Conservation (phyloP, 352 stramenopile species). For the Globisporangium spinosum region DNA sequence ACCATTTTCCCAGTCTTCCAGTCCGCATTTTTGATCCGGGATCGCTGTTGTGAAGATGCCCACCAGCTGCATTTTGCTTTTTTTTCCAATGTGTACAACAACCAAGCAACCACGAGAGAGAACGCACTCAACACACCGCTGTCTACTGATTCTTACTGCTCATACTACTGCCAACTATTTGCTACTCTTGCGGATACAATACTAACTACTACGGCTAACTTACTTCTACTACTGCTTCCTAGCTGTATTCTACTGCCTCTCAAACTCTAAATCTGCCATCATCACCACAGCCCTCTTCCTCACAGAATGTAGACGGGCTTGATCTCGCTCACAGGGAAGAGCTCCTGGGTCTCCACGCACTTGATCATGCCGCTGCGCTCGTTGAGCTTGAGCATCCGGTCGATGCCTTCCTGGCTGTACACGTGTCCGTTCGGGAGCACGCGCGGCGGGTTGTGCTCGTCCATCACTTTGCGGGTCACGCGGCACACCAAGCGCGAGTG, state of each 20-base stretch:
- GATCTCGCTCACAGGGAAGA: constrained; percentile 52
- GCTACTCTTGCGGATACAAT: neutral
- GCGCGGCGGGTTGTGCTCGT: constrained; percentile 81
- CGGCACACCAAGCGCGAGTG: constrained; percentile 81
- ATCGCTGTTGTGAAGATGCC: neutral
- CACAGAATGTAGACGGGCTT: constrained; percentile 81
- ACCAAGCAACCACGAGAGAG: neutral
- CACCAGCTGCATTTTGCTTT: neutral
- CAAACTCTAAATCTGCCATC: neutral
- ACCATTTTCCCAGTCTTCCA: neutral
- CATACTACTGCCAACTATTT: neutral
- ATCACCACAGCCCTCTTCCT: neutral
- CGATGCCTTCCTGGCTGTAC: constrained; percentile 76
- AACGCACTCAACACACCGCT: neutral
- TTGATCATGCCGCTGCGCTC: constrained; percentile 51
- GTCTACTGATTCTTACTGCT: neutral
- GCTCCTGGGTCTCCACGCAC: constrained; percentile 69
- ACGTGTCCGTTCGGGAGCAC: constrained; percentile 82
- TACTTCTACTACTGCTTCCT: constrained; percentile 2
- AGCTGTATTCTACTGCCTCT: constrained; percentile 3
- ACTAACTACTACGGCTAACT: neutral
- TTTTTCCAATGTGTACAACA: neutral
- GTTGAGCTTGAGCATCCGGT: constrained; percentile 38
- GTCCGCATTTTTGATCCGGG: constrained; percentile 1
- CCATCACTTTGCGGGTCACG: constrained; percentile 75